Base-by-base conservation (phyloP, 306 rosid genomes). In the Citrullus mucosospermus region DNA sequence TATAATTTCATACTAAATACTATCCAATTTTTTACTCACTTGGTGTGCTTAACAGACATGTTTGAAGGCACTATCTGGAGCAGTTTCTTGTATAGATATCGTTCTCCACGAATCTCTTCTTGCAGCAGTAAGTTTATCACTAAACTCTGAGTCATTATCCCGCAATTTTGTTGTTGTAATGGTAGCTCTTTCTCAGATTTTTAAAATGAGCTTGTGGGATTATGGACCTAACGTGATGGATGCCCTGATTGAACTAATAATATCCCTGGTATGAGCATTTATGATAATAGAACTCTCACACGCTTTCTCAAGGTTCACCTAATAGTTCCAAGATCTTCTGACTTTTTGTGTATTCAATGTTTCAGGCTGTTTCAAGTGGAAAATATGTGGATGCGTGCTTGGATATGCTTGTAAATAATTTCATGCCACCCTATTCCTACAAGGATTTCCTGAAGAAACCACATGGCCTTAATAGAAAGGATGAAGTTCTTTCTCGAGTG, bases 321-420 rank as follows among this genome's bases (percentile, higher is more conserved):
- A 18, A 59, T 20, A 22, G 82, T 73, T 15, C 6, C 60, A 48
- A 1, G 78, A 9, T 46, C 14, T 5, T 34, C 1, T 17, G 48
- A 38, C 34, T 67, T 82, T 77, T 28, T 55, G 4, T 15, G 18
- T 36, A 1, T 36, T 13, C 43, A 13, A 56, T 74, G 63, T 8
- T 77, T 69, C 83, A 95, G 98, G 97, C 96, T 44, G 81, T 85
- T 81, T 85, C 95, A 0, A 92, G 84, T 66, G 98, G 93, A 79
- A 80, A 81, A 68, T 86, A 69, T 75, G 39, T 92, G 14, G 91
- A 87, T 70, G 30, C 65, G 25, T 88, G 97, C 82, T 83, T 92
- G 85, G 89, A 85, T 25, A 84, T 89, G 90, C 95, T 92, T 13
- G 97, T 88, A 60, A 70, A 78, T 22, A 84, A 87, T 62, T 95